These are phyloP conservation scores for Saccharomyces kudriavzevii DNA, from an alignment of 805 yeast species.

Conservation along the genomic window DNA sequence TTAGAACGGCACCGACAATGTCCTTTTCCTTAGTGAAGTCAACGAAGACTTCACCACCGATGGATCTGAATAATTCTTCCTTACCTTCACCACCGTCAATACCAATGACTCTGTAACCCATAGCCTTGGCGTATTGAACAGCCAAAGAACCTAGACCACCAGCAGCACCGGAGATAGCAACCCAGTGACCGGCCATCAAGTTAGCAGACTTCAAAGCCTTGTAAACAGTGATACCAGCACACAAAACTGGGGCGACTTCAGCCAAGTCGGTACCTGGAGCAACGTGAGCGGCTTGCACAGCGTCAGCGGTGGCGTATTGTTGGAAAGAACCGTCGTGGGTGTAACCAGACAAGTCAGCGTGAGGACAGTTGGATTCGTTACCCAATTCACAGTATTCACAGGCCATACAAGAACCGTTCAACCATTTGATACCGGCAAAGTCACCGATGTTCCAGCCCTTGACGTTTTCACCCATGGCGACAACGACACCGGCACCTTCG, in stretches of 20 bases:
- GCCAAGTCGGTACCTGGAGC: conserved; percentile 72
- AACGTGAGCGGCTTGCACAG: conserved; percentile 75
- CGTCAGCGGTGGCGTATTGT: conserved; percentile 84
- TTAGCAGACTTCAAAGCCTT: conserved; percentile 80
- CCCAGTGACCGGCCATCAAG: conserved; percentile 64
- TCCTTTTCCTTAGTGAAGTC: conserved; percentile 52
- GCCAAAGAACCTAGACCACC: conserved; percentile 75
- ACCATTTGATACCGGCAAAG: conserved; percentile 59
- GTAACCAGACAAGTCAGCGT: conserved; percentile 75
- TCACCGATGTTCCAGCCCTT: conserved; percentile 55
- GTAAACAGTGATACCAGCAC: conserved; percentile 90
- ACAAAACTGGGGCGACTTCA: conserved; percentile 68
- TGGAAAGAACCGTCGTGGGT: conserved; percentile 89
- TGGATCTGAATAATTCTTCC: conserved; percentile 42
- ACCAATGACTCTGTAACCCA: conserved; percentile 66
- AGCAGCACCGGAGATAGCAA: conserved; percentile 70
- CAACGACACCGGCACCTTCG: conserved; percentile 65
- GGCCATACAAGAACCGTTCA: conserved; percentile 54
- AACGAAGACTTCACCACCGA: conserved; percentile 59
- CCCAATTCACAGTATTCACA: conserved; percentile 54
- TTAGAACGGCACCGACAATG: conserved; percentile 45
- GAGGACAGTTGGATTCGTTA: conserved; percentile 55
- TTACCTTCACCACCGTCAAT: conserved; percentile 66
- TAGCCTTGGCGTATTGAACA: conserved; percentile 65
- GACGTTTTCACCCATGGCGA: conserved; percentile 50